These are phyloP conservation scores for Leccinum fuscescens DNA, from an alignment of 1,284 basidiomycete species.

Conservation along the genomic window DNA sequence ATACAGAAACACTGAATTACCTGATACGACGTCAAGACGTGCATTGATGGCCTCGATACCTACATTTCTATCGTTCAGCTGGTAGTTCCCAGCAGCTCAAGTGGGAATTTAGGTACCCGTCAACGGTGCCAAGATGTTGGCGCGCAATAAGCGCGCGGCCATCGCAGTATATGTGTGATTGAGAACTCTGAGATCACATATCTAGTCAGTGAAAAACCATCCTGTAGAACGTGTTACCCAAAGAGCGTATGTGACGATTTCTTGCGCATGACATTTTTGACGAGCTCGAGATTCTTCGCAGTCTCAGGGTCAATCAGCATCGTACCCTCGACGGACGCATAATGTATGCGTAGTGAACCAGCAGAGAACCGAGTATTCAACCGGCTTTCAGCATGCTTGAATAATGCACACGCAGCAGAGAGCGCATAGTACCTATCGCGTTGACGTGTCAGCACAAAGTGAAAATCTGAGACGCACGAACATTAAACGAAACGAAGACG, in stretches of 20 bases:
- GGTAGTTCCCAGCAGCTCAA: not conserved
- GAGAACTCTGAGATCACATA: conserved; percentile 46
- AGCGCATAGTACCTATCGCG: conserved; percentile 78
- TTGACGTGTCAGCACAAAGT: conserved; percentile 10
- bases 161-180: conserved; percentile 88
- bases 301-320: conserved; percentile 93
- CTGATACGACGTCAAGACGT: conserved; percentile 83
- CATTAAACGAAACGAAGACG: conserved; percentile 9
- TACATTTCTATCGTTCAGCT: not conserved
- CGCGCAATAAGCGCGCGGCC: conserved; percentile 76
- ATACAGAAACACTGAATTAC: conserved; percentile 34
- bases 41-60: conserved; percentile 62
- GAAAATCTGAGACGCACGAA: conserved; percentile 19
- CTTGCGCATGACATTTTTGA: conserved; percentile 66
- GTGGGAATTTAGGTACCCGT: conserved; percentile 47
- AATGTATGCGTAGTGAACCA: conserved; percentile 76
- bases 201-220: not conserved
- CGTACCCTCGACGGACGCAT: conserved; percentile 78
- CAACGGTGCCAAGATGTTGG: conserved; percentile 82
- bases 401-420: conserved; percentile 80
- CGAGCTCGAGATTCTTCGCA: conserved; percentile 83
- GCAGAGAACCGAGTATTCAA: conserved; percentile 70
- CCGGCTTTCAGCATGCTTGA: conserved; percentile 73
- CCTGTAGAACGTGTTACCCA: conserved; percentile 50
- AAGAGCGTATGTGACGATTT: conserved; percentile 70